Conservation (phyloP, 1,284 basidiomycete genomes). For the Boletus mariae region DNA sequence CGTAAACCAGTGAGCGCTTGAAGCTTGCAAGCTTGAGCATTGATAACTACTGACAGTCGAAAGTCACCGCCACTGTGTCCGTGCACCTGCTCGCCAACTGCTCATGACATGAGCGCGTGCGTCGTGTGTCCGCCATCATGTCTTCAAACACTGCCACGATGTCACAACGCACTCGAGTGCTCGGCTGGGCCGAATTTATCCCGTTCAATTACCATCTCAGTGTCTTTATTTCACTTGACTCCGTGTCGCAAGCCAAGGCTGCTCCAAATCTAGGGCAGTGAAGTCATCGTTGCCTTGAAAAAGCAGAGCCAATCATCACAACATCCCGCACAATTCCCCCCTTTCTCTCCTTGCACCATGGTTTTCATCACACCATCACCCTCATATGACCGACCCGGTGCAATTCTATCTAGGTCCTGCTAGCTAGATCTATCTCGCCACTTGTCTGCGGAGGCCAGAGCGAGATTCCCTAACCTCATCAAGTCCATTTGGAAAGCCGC, state of each 20-base stretch:
- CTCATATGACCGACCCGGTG: conserved; percentile 10
- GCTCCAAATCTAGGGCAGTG: neutral
- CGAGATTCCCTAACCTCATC: conserved; percentile 31
- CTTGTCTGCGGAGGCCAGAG: conserved; percentile 30
- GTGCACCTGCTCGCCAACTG: no score
- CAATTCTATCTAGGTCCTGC: conserved; percentile 20
- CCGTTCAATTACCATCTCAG: neutral
- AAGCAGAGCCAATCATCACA: neutral
- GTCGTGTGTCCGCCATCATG: no score
- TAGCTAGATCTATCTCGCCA: conserved; percentile 31
- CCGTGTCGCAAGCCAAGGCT: neutral
- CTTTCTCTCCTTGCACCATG: conserved; percentile 13
- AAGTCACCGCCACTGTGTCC: no score
- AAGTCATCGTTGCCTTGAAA: neutral
- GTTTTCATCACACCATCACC: conserved; percentile 22
- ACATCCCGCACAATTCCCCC: neutral
- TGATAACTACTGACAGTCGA: no score
- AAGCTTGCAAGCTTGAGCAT: no score
- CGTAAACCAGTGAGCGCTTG: no score
- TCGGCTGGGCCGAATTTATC: neutral
- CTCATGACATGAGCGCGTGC: no score
- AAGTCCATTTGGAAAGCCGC: conserved; percentile 34
- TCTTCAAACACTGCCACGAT: neutral
- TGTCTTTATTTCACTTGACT: neutral
- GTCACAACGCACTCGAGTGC: neutral